These are phyloP conservation scores for Penicillium sp. DNA, from an alignment of 2,329 filamentous ascomycete genomes.

Conservation along the genomic window DNA sequence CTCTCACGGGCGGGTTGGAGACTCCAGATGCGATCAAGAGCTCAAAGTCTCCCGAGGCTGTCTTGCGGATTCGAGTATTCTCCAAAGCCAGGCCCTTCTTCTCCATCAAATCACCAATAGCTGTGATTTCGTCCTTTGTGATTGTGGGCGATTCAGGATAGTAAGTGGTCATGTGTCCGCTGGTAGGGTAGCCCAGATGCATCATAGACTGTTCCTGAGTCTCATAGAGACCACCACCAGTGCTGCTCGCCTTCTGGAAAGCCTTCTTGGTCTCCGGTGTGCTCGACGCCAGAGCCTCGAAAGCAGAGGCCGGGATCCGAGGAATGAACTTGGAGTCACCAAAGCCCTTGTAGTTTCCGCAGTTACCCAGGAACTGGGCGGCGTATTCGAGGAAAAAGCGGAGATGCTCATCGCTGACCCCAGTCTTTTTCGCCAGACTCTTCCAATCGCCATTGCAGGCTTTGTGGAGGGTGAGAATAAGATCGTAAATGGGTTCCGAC, in stretches of 20 bases:
- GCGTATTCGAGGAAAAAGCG: slow-evolving; percentile 74
- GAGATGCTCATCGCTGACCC: slow-evolving; percentile 65
- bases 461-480: slow-evolving; percentile 73
- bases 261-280: slow-evolving; percentile 62
- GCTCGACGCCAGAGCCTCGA: slow-evolving; percentile 65
- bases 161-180: slow-evolving; percentile 78
- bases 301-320: slow-evolving; percentile 63
- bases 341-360: slow-evolving; percentile 84
- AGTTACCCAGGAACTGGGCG: slow-evolving; percentile 76
- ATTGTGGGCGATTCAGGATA: slow-evolving; percentile 76
- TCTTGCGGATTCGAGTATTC: slow-evolving; percentile 75
- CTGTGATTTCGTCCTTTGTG: slow-evolving; percentile 72
- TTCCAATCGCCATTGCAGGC: slow-evolving; percentile 71
- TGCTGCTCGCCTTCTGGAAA: slow-evolving; percentile 64
- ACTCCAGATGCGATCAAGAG: slow-evolving; percentile 72
- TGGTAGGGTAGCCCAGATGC: slow-evolving; percentile 74
- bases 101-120: slow-evolving; percentile 72
- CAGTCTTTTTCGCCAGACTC: slow-evolving; percentile 64
- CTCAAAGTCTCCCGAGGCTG: slow-evolving; percentile 65
- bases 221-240: slow-evolving; percentile 69
- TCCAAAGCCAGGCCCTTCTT: slow-evolving; percentile 70
- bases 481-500: slow-evolving; percentile 77
- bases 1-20: slow-evolving; percentile 60
- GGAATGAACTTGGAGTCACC: slow-evolving; percentile 84
- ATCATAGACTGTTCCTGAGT: slow-evolving; percentile 65